These are phyloP conservation scores for Fibroporia radiculosa DNA, from an alignment of 768 basidiomycete species.

Conservation along the genomic window DNA sequence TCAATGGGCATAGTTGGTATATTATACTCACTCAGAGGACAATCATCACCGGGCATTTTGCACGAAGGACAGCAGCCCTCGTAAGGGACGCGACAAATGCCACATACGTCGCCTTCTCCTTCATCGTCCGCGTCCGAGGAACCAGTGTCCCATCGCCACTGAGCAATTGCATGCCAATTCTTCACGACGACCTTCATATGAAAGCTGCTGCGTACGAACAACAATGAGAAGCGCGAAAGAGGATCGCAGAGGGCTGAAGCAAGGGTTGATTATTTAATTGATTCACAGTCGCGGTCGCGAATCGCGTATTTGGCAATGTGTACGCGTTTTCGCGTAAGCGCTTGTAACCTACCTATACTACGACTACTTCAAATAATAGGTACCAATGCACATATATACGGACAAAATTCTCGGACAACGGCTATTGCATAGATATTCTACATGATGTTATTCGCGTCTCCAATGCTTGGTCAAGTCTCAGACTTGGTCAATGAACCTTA, in stretches of 20 bases:
- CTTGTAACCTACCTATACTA: too few species aligned
- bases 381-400: too few species aligned
- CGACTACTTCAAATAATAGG: too few species aligned
- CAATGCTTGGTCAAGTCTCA: too few species aligned
- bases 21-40: conserved; percentile 68
- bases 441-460: too few species aligned
- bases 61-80: conserved; percentile 95
- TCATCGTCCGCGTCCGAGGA: conserved; percentile 39
- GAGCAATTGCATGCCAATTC: conserved; percentile 81
- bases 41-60: conserved; percentile 95
- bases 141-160: conserved; percentile 78
- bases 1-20: not conserved
- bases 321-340: conserved; percentile 15
- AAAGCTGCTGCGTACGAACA: not conserved
- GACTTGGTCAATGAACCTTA: too few species aligned
- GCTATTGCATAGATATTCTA: too few species aligned
- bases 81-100: conserved; percentile 85
- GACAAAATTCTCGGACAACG: too few species aligned
- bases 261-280: not conserved
- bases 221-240: not conserved
- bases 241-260: not conserved
- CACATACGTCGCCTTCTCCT: conserved; percentile 65
- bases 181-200: conserved; percentile 87
- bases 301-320: conserved; percentile 13
- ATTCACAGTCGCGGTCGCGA: conserved; percentile 1